phyloP scores from a whole-genome alignment of 139 green algal genomes.

The Nannochloris sp. region DNA sequence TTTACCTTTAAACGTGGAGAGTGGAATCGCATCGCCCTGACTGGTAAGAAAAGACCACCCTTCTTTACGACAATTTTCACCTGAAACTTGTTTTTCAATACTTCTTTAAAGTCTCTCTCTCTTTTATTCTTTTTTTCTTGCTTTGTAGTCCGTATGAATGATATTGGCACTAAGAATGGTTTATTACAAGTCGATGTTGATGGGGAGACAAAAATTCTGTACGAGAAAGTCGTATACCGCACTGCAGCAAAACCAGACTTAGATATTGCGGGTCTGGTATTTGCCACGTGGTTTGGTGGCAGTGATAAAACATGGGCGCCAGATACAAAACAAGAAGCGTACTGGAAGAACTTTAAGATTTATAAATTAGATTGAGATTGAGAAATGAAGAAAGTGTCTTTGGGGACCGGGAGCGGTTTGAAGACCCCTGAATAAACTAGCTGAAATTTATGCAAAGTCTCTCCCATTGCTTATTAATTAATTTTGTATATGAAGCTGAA shows the following conservation, averaged over 20 bases:
- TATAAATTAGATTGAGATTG: slow-evolving; percentile 6
- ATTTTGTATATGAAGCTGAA: too few relatives aligned
- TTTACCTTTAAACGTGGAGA: not conserved
- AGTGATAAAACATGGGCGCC: slow-evolving; percentile 4
- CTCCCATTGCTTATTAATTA: too few relatives aligned
- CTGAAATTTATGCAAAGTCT: too few relatives aligned
- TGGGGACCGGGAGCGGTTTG: too few relatives aligned
- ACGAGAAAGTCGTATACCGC: not conserved
- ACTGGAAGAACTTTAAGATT: slow-evolving; percentile 13
- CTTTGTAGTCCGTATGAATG: slow-evolving; percentile 8
- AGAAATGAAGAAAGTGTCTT: too few relatives aligned
- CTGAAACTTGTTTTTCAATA: not conserved
- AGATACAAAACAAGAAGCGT: not conserved
- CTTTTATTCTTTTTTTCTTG: not conserved
- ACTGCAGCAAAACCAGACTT: not conserved
- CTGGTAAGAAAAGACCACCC: not conserved
- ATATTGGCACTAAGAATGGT: slow-evolving; percentile 1
- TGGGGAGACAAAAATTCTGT: slow-evolving; percentile 4
- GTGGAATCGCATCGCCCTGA: not conserved
- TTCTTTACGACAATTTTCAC: not conserved
- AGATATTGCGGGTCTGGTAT: not conserved
- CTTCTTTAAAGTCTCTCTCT: not conserved
- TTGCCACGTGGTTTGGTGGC: slow-evolving; percentile 10
- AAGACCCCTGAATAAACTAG: too few relatives aligned
- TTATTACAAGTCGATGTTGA: slow-evolving; percentile 1